Evolutionary conservation across 495 filamentous ascomycete genomes (phyloP), one percentile per base, ranked within the genome.

Genomic region (Aspergillus biplanus): DNA sequence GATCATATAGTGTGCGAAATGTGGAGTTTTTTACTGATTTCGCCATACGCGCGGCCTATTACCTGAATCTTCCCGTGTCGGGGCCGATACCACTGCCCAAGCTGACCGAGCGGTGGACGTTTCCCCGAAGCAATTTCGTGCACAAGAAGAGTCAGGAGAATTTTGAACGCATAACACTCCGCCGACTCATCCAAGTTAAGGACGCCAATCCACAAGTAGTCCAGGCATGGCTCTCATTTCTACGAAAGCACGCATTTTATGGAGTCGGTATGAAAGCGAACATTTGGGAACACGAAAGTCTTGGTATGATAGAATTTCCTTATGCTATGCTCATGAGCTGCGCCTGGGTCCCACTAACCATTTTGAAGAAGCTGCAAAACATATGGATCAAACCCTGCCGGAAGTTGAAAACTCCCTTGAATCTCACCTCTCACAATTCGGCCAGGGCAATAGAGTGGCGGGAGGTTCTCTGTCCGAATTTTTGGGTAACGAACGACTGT

Each of bases 241-340:
- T 99, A 65, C 86, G 87, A 73, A 96, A 95, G 77, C 88, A 97
- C 71, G 87, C 90, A 13, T 97, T 94, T 72, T 91, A 96, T 71
- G 95, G 96, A 8, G 88, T 98, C 32, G 95, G 95, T 69, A 97
- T 99, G 93, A 99, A 99, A 83, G 94, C 96, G 31, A 97, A 99
- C 71, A 83, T 98, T 52, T 99, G 90, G 89, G 90, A 94, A 70
- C 90, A 90, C 79, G 86, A 90, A 67, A 85, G 83, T 61, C 71
- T 96, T 34, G 89, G 91, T 85, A 76, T 58, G 70, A 56, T 61
- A 27, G 5, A 13, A 27, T 27, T 27, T 27, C 21, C 21, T 35
- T 27, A 18, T 50, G 16, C 1, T 27, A 21, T 50, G 15, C 47
- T 27, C 9, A 31, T 27, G 6, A 50, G 11, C 21, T 31, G 6